Conservation (phyloP, 2,329 filamentous ascomycete species). For the Alternaria viburni region DNA sequence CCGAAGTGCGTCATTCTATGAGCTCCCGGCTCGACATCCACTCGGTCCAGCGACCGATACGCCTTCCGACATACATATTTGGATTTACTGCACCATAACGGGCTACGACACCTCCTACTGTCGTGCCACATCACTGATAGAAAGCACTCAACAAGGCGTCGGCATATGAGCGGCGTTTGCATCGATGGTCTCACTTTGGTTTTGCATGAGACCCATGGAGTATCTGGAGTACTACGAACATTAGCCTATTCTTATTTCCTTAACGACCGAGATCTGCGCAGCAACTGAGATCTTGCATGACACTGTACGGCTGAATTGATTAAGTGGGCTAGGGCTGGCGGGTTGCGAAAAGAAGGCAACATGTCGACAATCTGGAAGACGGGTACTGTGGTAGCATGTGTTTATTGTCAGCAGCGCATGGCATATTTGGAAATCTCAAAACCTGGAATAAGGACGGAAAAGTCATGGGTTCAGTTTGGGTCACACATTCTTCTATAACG, state of each 20-base stretch:
- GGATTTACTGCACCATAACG: slow-evolving; percentile 34
- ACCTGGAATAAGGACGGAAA: slow-evolving; percentile 21
- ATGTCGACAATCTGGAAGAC: slow-evolving; percentile 3
- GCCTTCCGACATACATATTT: slow-evolving; percentile 28
- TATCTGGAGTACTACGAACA: slow-evolving; percentile 36
- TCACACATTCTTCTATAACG: slow-evolving; percentile 18
- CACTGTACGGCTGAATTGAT: slow-evolving; percentile 29
- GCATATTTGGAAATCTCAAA: slow-evolving; percentile 8
- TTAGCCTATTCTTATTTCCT: slow-evolving; percentile 21
- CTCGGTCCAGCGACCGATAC: slow-evolving; percentile 10
- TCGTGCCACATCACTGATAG: slow-evolving; percentile 37
- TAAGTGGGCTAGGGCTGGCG: slow-evolving; percentile 10
- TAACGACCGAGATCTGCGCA: slow-evolving; percentile 19
- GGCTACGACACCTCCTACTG: slow-evolving; percentile 32
- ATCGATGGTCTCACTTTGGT: slow-evolving; percentile 36
- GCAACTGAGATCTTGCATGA: slow-evolving; percentile 27
- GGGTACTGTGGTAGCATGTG: slow-evolving; percentile 12
- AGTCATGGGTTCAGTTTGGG: slow-evolving; percentile 21
- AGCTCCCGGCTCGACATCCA: slow-evolving; percentile 7
- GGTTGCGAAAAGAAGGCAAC: not conserved
- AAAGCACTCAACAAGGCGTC: slow-evolving; percentile 39
- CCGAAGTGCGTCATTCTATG: slow-evolving; percentile 46
- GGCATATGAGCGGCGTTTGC: slow-evolving; percentile 49
- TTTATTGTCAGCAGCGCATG: slow-evolving; percentile 15
- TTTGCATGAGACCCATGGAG: slow-evolving; percentile 41